Evolutionary conservation across 306 rosid species (phyloP).

Genomic region (Prunus armeniaca): DNA sequence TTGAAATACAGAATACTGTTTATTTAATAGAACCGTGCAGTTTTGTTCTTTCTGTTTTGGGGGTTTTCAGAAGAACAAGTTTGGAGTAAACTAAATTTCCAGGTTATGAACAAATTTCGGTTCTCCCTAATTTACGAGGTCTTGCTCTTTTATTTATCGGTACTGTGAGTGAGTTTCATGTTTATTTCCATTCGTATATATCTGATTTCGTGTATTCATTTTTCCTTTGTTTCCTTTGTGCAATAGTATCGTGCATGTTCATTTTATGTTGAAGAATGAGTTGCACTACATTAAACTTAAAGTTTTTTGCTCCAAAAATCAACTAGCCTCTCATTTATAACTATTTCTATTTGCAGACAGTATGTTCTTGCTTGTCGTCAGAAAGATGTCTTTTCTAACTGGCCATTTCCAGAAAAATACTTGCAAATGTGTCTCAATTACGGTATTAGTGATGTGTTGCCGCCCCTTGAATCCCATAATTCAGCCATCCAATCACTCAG

Average conservation of each 20-base stretch:
- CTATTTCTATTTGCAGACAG: constrained; percentile 36
- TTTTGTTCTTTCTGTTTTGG: no score
- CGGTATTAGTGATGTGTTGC: constrained; percentile 50
- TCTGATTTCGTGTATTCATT: not conserved
- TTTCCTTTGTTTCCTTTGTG: not conserved
- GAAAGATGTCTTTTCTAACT: constrained; percentile 29
- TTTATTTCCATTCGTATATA: not conserved
- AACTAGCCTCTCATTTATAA: not conserved
- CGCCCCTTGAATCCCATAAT: constrained; percentile 37
- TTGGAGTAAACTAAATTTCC: not conserved
- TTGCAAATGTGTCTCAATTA: constrained; percentile 41
- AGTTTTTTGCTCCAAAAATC: not conserved
- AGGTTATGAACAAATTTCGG: not conserved
- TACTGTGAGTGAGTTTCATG: not conserved
- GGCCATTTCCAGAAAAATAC: constrained; percentile 60
- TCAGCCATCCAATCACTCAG: constrained; percentile 27
- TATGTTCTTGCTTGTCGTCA: constrained; percentile 52
- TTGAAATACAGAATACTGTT: not conserved
- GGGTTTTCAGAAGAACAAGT: not conserved
- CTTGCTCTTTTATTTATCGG: not conserved
- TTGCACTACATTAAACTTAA: not conserved
- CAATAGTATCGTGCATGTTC: no score
- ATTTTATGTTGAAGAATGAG: no score
- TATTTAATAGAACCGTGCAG: not conserved
- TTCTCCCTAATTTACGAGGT: not conserved